These are phyloP conservation scores for Musa balbisiana DNA, from an alignment of 202 grass and related monocot species.

Conservation along the genomic window DNA sequence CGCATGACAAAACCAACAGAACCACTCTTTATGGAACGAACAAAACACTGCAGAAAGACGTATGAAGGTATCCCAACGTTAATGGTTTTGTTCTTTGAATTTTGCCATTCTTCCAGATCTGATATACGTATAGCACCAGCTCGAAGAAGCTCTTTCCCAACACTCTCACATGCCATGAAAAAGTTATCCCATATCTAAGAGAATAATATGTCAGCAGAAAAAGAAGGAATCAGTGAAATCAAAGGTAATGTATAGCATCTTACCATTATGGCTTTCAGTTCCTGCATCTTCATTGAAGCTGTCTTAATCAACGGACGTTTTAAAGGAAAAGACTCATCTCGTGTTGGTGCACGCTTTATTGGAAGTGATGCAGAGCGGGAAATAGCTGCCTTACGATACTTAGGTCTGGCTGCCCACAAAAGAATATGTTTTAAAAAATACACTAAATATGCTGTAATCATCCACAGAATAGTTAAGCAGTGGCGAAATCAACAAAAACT, in stretches of 20 bases:
- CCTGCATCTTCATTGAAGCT: slow-evolving; percentile 15
- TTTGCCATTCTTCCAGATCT: slow-evolving; percentile 22
- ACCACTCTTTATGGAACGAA: slow-evolving; percentile 13
- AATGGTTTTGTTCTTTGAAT: slow-evolving; percentile 23
- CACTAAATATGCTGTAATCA: not conserved
- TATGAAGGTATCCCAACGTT: slow-evolving; percentile 23
- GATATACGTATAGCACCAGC: slow-evolving; percentile 10
- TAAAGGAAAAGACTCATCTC: not conserved
- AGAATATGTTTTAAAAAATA: not conserved
- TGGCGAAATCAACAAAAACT: not conserved
- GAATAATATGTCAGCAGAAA: not conserved
- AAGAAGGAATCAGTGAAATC: not conserved
- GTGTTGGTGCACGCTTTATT: not conserved
- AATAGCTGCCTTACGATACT: slow-evolving; percentile 10
- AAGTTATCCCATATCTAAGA: slow-evolving; percentile 22
- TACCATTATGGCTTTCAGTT: slow-evolving; percentile 22
- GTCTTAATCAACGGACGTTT: slow-evolving; percentile 12
- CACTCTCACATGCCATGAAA: slow-evolving; percentile 9
- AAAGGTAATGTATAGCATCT: not conserved
- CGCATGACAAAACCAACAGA: slow-evolving; percentile 16
- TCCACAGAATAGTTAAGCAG: not conserved
- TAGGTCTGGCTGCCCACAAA: slow-evolving; percentile 19
- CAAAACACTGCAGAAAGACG: slow-evolving; percentile 19
- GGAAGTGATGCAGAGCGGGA: slow-evolving; percentile 1
- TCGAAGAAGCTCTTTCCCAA: slow-evolving; percentile 20